These are phyloP conservation scores for Aureobasidium sp. DNA, from an alignment of 2,329 filamentous ascomycete genomes.

Conservation along the genomic window DNA sequence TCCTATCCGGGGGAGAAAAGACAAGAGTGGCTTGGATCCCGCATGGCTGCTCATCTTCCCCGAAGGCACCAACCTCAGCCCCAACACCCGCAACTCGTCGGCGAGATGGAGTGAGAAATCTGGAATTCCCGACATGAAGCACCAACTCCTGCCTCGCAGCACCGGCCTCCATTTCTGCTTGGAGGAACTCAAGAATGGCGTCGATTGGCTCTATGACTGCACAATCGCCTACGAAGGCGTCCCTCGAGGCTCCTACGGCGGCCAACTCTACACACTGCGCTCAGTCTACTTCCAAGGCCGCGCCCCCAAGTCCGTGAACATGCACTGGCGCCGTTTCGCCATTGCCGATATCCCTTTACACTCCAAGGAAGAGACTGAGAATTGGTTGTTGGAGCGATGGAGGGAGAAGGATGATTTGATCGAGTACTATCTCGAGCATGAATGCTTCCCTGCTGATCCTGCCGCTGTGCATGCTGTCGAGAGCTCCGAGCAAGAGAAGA, in stretches of 20 bases:
- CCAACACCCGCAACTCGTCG: conserved; percentile 62
- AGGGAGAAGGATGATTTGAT: conserved; percentile 83
- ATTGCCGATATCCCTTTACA: conserved; percentile 72
- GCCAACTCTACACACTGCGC: conserved; percentile 75
- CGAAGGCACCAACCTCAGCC: conserved; percentile 73
- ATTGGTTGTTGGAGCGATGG: conserved; percentile 79
- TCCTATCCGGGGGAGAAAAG: conserved; percentile 28
- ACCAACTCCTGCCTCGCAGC: conserved; percentile 67
- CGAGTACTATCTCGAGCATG: conserved; percentile 63
- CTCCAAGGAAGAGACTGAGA: conserved; percentile 61
- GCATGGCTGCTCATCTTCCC: conserved; percentile 90
- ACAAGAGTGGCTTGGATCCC: conserved; percentile 38
- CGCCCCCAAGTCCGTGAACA: conserved; percentile 87
- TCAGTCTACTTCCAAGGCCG: conserved; percentile 84
- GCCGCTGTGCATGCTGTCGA: conserved; percentile 20
- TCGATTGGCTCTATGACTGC: conserved; percentile 85
- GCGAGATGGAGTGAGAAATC: conserved; percentile 69
- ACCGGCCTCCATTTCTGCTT: conserved; percentile 75
- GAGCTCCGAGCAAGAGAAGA: conserved; percentile 18
- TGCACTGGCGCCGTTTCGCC: conserved; percentile 87
- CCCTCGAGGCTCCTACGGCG: conserved; percentile 70
- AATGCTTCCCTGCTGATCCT: conserved; percentile 69
- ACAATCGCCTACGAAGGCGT: conserved; percentile 93
- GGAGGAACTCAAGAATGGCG: conserved; percentile 60
- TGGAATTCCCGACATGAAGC: conserved; percentile 58